These are phyloP conservation scores for Daldinia grandis DNA, from an alignment of 495 filamentous ascomycete species.

Conservation along the genomic window DNA sequence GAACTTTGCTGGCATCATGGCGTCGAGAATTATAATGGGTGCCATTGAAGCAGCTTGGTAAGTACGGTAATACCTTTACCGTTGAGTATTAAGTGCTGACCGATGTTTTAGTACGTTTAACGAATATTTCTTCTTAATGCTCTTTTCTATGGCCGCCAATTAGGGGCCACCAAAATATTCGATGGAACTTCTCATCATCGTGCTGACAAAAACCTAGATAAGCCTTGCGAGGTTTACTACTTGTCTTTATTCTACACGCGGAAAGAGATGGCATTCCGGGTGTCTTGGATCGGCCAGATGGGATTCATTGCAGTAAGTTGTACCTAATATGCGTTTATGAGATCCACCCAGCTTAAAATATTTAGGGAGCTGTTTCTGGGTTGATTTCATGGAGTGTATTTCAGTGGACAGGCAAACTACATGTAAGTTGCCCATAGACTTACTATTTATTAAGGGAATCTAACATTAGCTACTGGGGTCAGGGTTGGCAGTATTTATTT, in stretches of 20 bases:
- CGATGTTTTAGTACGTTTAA: neutral
- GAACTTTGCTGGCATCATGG: neutral
- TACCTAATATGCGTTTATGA: neutral
- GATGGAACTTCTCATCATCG: too few relatives aligned
- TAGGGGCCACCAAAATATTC: too few relatives aligned
- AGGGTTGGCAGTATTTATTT: neutral
- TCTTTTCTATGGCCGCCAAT: too few relatives aligned
- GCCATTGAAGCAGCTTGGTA: neutral
- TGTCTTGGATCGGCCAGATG: constrained; percentile 31
- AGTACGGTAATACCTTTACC: neutral
- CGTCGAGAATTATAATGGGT: neutral
- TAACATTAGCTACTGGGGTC: neutral
- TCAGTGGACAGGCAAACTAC: neutral
- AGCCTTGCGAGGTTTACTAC: neutral
- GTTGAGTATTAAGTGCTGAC: neutral
- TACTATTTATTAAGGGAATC: neutral
- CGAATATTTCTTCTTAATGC: neutral
- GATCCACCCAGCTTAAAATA: neutral
- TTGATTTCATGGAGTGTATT: neutral
- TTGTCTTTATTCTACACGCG: constrained; percentile 31
- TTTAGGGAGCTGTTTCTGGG: neutral
- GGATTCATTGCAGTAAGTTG: constrained; percentile 33
- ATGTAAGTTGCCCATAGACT: neutral
- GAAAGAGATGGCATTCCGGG: constrained; percentile 29
- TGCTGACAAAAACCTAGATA: neutral